These are phyloP conservation scores for Brassica carinata DNA, from an alignment of 345 rosid genomes.

Conservation along the genomic window DNA sequence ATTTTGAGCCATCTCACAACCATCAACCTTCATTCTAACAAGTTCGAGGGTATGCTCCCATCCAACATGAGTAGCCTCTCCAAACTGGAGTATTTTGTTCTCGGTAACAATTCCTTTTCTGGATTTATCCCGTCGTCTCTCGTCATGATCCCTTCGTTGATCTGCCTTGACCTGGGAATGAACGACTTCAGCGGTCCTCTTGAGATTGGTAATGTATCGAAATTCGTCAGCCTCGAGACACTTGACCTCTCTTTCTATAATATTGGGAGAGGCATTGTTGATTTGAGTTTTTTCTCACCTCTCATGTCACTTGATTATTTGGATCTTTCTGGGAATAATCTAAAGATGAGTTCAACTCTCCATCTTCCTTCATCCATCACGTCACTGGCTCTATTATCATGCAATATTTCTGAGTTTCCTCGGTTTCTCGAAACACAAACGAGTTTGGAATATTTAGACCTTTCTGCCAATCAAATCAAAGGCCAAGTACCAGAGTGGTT, in stretches of 20 bases:
- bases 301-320: background rate
- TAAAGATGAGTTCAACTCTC: background rate
- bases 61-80: background rate
- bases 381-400: background rate
- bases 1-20: background rate
- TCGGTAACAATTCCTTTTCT: background rate
- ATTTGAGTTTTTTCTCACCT: background rate
- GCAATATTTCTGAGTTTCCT: background rate
- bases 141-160: background rate
- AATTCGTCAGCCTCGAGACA: background rate
- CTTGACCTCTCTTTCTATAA: background rate
- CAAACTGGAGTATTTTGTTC: background rate
- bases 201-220: background rate
- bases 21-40: background rate
- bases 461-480: background rate
- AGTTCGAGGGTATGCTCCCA: background rate
- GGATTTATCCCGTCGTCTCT: background rate
- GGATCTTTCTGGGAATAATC: background rate
- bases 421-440: background rate
- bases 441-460: background rate
- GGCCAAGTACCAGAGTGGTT: background rate
- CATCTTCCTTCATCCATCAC: background rate
- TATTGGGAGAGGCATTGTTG: background rate
- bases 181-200: background rate
- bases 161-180: background rate